Percentiles rank a stretch among this genome's conserved stretches.
phyloP scores from a whole-genome alignment of 2,329 filamentous ascomycete genomes.

The Cryoendolithus antarcticus region DNA sequence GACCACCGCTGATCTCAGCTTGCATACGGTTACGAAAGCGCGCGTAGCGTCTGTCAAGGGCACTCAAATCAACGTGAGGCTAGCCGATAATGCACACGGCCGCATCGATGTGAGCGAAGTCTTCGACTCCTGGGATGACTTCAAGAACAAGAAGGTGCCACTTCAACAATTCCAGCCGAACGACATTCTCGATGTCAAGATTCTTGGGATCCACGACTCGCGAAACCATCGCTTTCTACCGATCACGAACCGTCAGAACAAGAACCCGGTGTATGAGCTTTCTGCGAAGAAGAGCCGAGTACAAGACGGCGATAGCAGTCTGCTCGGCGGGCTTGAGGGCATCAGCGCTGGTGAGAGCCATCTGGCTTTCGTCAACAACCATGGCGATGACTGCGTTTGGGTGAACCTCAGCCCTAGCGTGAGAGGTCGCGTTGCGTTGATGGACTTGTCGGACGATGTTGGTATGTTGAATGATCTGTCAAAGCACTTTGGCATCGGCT shows the following conservation, averaged over 20 bases:
- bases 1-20: constrained; percentile 57
- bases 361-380: constrained; percentile 84
- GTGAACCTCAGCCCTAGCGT: constrained; percentile 81
- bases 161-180: constrained; percentile 60
- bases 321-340: constrained; percentile 55
- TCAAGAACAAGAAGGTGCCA: constrained; percentile 69
- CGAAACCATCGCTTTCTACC: constrained; percentile 84
- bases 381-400: constrained; percentile 70
- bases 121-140: constrained; percentile 80
- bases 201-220: constrained; percentile 81
- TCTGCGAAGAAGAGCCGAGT: constrained; percentile 53
- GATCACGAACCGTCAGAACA: constrained; percentile 71
- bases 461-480: constrained; percentile 64
- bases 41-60: constrained; percentile 73
- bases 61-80: constrained; percentile 82
- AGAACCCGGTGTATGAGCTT: constrained; percentile 71
- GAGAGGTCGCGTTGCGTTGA: constrained; percentile 66
- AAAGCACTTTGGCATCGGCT: constrained; percentile 79
- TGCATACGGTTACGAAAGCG: constrained; percentile 64
- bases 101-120: constrained; percentile 84
- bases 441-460: constrained; percentile 80
- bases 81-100: constrained; percentile 82
- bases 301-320: constrained; percentile 37
- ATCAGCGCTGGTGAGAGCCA: constrained; percentile 60
- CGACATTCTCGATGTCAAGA: constrained; percentile 58